phyloP scores from a whole-genome alignment of 495 filamentous ascomycete genomes.

The Aspergillus baeticus region DNA sequence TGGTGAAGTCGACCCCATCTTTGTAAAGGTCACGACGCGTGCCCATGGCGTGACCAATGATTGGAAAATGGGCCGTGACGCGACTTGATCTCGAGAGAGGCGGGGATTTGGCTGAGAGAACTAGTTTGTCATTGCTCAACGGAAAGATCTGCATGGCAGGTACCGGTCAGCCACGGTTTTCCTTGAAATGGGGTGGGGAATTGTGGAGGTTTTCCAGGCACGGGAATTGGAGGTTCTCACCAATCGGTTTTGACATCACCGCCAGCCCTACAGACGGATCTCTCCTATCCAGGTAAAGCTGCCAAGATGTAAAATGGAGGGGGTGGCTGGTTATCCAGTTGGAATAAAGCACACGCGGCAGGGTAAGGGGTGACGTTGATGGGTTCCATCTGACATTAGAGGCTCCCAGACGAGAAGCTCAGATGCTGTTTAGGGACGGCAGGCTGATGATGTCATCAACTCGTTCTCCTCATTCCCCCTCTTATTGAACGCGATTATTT shows the following conservation, averaged over 20 bases:
- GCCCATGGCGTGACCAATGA: slow-evolving; percentile 28
- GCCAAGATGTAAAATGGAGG: background rate
- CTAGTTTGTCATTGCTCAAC: background rate
- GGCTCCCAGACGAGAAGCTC: no score
- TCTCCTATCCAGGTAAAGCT: background rate
- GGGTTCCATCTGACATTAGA: background rate
- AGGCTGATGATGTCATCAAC: no score
- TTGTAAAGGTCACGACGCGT: slow-evolving; percentile 51
- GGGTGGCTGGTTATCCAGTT: background rate
- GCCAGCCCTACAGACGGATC: slow-evolving; percentile 1
- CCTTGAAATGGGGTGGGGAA: background rate
- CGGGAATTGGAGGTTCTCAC: background rate
- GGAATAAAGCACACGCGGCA: background rate
- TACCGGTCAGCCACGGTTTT: background rate
- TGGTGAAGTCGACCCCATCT: slow-evolving; percentile 60
- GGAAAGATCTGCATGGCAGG: background rate
- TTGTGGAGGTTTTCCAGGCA: slow-evolving; percentile 2
- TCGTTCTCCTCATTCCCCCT: no score
- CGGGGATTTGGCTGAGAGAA: no score
- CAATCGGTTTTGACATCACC: background rate
- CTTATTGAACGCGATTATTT: background rate
- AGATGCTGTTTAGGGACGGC: no score
- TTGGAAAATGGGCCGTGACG: background rate
- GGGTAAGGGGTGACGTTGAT: background rate
- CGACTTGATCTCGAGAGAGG: background rate